Base-by-base conservation (phyloP, 768 basidiomycete species). In the Saitozyma podzolica region DNA sequence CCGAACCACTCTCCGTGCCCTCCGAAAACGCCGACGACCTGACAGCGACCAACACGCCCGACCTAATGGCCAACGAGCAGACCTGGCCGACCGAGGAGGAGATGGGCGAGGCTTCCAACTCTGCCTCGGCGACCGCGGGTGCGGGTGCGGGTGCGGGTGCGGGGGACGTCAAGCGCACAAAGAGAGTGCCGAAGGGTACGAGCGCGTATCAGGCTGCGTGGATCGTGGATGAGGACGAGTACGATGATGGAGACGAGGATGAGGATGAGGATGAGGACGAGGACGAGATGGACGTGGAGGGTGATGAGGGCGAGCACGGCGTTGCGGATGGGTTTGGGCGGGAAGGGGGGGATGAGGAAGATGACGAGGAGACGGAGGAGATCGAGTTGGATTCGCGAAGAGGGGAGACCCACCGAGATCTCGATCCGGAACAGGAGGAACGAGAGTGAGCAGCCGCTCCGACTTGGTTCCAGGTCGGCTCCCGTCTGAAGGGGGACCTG, bases 31-130 rank as follows among this genome's bases (percentile, higher is more conserved):
- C 89, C 0, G 94, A 97, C 78, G 92, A 92, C 7, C 81, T 97
- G 54, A 85, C 90, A 11, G 92, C 92, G 1, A 88, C 85, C 54
- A 93, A 95, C 76, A 87, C 90, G 20, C 90, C 89, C 5, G 93
- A 97, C 71, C 88, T 91, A 60, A 84, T 96, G 80, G 86, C 84
- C 42, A 96, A 95, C 75, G 95, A 99, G 72, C 95, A 99, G 78
- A 99, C 95, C 0, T 97, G 95, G 94, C 95, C 95, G 0, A 95
- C 92, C 0, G 92, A 97, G 77, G 95, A 97, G 73, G 95, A 97
- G 77, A 91, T 97, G 88, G 82, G 82, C 19, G 84, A 80, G 14
- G 72, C 77, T 2, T 29, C 29, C 29, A 29, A n/a, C 77, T 82
- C 4, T 74, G 90, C 14, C 87, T 89, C 3, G 58, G 52, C 40